Evolutionary conservation across 164 flowering plant species (phyloP).

Genomic region (Cinnamomum chago): DNA sequence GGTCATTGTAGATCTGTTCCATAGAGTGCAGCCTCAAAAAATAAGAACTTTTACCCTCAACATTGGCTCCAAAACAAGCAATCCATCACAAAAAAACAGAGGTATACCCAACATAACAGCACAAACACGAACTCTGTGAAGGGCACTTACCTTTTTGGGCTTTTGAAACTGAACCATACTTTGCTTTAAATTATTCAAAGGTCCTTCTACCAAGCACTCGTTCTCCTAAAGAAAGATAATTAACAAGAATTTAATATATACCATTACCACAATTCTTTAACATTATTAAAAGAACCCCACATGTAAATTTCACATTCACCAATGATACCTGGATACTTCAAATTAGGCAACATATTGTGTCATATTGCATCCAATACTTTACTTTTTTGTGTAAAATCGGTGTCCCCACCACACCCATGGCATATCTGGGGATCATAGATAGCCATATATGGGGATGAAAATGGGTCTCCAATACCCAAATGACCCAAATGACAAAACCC

Average conservation of each 20-base stretch:
- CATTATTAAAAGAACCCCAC: no score
- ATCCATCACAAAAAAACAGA: not conserved
- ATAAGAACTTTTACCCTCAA: not conserved
- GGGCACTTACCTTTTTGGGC: conserved; percentile 76
- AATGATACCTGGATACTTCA: no score
- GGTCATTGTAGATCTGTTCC: conserved; percentile 81
- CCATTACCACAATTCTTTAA: not conserved
- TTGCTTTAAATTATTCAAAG: conserved; percentile 92
- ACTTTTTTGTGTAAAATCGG: no score
- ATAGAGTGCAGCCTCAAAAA: conserved; percentile 13
- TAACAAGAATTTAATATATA: no score
- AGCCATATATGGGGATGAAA: no score
- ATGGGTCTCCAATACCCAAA: no score
- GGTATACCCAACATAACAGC: not conserved
- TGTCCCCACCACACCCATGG: no score
- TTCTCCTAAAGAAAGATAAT: conserved; percentile 51
- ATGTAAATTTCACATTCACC: no score
- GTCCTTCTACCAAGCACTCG: conserved; percentile 99
- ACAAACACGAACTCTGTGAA: not conserved
- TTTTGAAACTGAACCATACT: conserved; percentile 99
- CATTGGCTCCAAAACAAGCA: not conserved
- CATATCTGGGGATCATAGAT: no score
- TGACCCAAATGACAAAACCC: no score
- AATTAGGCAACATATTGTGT: no score
- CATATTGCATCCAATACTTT: no score